Base-by-base conservation (phyloP, 2,329 filamentous ascomycete species). In the Aspergillus calidoustus region DNA sequence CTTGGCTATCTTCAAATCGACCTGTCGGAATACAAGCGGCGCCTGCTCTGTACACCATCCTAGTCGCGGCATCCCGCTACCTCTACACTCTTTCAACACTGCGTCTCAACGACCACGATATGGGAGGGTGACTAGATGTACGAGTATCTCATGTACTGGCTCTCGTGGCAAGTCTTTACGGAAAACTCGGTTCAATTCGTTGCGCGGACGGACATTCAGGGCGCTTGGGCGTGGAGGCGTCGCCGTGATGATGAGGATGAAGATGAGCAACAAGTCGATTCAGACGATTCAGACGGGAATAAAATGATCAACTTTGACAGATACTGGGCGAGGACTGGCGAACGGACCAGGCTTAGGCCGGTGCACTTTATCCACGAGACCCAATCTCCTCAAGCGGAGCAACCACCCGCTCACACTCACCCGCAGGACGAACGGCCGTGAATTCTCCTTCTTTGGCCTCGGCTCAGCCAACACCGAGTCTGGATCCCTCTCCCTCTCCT, bases 91-190 rank as follows among this genome's bases (percentile, higher is more conserved):
- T 80, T 84, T 47, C 69, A 77, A 6, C 79, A 89, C 68, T 83
- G 89, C 67, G 87, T 90, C 81, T 89, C 86, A 3, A 86, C 84
- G 1, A 88, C 89, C 19, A 86, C 89, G 67, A 85, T 92, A 44
- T 83, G 87, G 49, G 83, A 86, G 30, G 88, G 91, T 60, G 89
- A 92, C 68, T 89, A 91, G 72, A 86, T 90, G 60, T 91, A 90
- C 78, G 88, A 88, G 70, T 89, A 90, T 69, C 70, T 91, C 46
- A 90, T 91, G 87, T 82, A 81, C 28, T 91, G 89, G 89, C 82
- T 91, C 2, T 82, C 88, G 2, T 76, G 80, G 38, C 89, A 91
- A 73, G 74, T 77, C 3, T 90, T 91, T 66, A 82, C 87, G 22
- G 82, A 84, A 63, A 77, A 79, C 5, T 85, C 87, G 0, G 85